These are phyloP conservation scores for Stephania cephalantha DNA, from an alignment of 164 flowering plant genomes.

Conservation along the genomic window DNA sequence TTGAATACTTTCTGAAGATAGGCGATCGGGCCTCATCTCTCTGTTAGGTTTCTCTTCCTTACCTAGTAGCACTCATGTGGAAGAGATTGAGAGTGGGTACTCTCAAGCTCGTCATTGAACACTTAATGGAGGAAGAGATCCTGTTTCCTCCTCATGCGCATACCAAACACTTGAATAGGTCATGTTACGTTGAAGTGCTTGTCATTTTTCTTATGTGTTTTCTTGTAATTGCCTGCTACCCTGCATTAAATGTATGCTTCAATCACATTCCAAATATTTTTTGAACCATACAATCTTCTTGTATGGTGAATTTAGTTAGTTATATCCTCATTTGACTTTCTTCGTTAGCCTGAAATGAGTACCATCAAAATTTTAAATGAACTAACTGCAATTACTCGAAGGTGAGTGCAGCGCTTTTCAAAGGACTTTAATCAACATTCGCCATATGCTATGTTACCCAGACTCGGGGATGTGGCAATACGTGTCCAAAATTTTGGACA, in stretches of 20 bases:
- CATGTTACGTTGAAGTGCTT: not conserved
- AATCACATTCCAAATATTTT: not conserved
- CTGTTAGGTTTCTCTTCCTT: no score
- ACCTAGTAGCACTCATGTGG: no score
- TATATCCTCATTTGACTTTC: not conserved
- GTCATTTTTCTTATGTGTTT: not conserved
- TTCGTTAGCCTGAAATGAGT: not conserved
- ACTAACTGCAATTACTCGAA: not conserved
- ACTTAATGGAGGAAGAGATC: no score
- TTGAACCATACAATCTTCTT: not conserved
- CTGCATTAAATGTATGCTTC: not conserved
- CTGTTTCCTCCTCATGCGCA: no score
- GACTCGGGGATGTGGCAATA: no score
- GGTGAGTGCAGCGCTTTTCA: not conserved
- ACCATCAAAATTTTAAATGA: no score
- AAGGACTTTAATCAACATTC: not conserved
- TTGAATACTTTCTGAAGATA: no score
- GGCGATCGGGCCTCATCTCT: no score
- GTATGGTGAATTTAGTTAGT: not conserved
- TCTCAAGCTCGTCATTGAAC: no score
- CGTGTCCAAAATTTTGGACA: no score
- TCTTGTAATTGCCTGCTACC: not conserved
- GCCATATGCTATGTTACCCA: not conserved
- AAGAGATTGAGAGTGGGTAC: no score
- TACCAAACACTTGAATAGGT: not conserved